These are phyloP conservation scores for Athelia sp. DNA, from an alignment of 1,284 basidiomycete genomes.

Conservation along the genomic window DNA sequence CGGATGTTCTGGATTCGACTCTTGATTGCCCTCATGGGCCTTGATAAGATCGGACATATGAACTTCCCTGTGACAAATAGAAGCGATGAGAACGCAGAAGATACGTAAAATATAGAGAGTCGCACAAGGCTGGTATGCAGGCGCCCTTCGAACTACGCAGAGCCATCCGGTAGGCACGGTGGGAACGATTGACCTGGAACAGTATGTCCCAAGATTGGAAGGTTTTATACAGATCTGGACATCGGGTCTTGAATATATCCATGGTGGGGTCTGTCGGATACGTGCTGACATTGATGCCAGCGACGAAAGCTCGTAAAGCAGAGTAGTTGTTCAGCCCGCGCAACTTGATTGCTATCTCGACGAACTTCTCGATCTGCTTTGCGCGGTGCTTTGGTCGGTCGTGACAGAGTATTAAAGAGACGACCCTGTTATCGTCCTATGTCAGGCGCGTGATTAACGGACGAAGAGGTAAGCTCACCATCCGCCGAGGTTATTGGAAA, in stretches of 20 bases:
- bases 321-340: slow-evolving; percentile 76
- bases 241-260: slow-evolving; percentile 58
- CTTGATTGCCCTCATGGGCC: slow-evolving; percentile 72
- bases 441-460: slow-evolving; percentile 2
- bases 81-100: slow-evolving; percentile 3
- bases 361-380: slow-evolving; percentile 72
- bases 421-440: slow-evolving; percentile 46
- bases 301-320: slow-evolving; percentile 73
- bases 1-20: slow-evolving; percentile 53
- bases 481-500: slow-evolving; percentile 72
- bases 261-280: slow-evolving; percentile 68
- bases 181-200: slow-evolving; percentile 64
- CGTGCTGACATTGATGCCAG: slow-evolving; percentile 75
- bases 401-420: slow-evolving; percentile 74
- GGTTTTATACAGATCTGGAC: slow-evolving; percentile 61
- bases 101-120: slow-evolving; percentile 15
- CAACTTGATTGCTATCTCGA: slow-evolving; percentile 67
- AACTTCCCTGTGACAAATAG: slow-evolving; percentile 55
- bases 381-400: slow-evolving; percentile 63
- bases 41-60: slow-evolving; percentile 77
- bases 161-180: slow-evolving; percentile 76
- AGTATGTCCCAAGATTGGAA: slow-evolving; percentile 75
- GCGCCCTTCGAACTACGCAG: slow-evolving; percentile 75
- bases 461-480: slow-evolving; percentile 43
- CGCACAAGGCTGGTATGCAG: slow-evolving; percentile 77